Evolutionary conservation across 768 basidiomycete genomes (phyloP), one percentile per base, ranked within the genome.

Genomic region (Boletellus ananas): DNA sequence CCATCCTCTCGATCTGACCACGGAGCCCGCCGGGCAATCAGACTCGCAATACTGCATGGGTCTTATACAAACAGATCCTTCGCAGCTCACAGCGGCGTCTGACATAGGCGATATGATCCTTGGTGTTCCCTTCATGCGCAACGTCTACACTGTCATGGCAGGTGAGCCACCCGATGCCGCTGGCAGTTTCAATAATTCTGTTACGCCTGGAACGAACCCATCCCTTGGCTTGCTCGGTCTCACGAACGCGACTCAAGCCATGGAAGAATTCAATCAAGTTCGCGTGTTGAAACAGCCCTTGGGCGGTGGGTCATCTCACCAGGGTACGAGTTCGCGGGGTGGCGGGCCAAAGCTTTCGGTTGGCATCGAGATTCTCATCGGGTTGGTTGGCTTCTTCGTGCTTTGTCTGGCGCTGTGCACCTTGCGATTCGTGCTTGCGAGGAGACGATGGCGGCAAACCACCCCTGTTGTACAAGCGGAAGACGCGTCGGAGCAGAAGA

Each of bases 51-150:
- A 57, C 56, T 90, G 88, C 69, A 67, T 78, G 1, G 88, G 88
- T 16, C 67, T 87, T 40, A 85, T 90, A 55, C 87, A 90, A 59
- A 62, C 79, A 21, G 76, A 74, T 14, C 75, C 78, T 36, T 52
- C 66, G 10, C 56, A 67, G 13, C 74, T 87, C 39, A 61, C 58
- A 3, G 56, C 73, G 0, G 49, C 56, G 14, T 65, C 70, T 4
- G 57, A 52, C 13, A 68, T 80, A 16, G 82, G 79, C 1, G 88
- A 90, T 64, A 83, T 91, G 70, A 73, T 91, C 50, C 80, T 91
- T 34, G 89, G 87, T 35, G 84, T 88, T 0, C 82, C 88, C 0
- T 91, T 91, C 62, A 69, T 91, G 58, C 76, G 86, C 11, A 90
- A 83, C 58, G 76, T 80, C 4, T 91, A 92, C 61, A 84, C 80